Evolutionary conservation across 2,329 filamentous ascomycete species (phyloP), one percentile per base, ranked within the genome.

Genomic region (Amauroascus verrucosus): DNA sequence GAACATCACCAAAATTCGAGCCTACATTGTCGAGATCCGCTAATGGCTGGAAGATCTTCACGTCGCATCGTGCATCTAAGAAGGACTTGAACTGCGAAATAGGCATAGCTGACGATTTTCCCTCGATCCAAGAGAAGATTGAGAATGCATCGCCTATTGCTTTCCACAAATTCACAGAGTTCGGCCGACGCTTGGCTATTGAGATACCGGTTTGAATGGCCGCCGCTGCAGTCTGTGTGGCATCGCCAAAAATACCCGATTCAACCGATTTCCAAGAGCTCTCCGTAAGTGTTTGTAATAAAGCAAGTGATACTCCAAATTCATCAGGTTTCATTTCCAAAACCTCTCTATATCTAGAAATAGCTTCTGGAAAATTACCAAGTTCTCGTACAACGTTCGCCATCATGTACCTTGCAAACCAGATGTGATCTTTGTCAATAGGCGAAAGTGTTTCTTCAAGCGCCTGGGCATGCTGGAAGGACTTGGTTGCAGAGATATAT

Each of bases 391-490:
- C 88, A 52, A 98, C 87, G 63, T 98, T 97, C 38, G 88, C 90
- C 56, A 97, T 80, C 84, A 98, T 94, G 68, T 96, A 96, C 64
- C 88, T 88, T 6, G 90, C 90, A 66, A 96, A 98, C 93, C 93
- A 98, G 8, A 81, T 85, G 60, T 94, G 86, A 0, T 79, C 82
- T 18, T 74, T 65, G 32, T 80, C 75, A 44, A 78, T 68, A 63
- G 77, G 64, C n/a, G 75, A 67, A 0, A 78, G 67, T 1, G 77
- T 75, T 26, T 80, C 75, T 57, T 91, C 86, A 3, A 95, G 76
- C 51, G 79, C 80, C 64, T 91, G 84, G 0, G 91, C 93, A 63
- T 95, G 86, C 32, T 86, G 75, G 60, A 97, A 93, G 0, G 93
- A 89, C 64, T 93, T 91, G 2, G 86, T 88, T 0, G 93, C 91